Conservation (phyloP, 163 green algal genomes). For the Prototheca cutis region DNA sequence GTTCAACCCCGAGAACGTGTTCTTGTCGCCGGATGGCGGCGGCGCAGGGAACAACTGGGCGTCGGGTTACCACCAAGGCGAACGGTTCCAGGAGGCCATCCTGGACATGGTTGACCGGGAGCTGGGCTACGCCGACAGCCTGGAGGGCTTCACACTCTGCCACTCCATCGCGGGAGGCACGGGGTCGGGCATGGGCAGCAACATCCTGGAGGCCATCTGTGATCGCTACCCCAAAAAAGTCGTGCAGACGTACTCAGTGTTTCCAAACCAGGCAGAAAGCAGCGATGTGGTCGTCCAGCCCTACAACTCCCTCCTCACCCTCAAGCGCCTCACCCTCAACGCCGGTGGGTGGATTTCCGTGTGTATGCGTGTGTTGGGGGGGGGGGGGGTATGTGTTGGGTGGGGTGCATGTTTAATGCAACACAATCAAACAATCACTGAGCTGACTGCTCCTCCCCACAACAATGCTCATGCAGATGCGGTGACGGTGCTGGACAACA, state of each 20-base stretch:
- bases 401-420: too few relatives aligned
- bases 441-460: too few relatives aligned
- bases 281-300: slow-evolving; percentile 97
- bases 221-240: slow-evolving; percentile 94
- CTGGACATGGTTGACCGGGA: slow-evolving; percentile 99
- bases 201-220: slow-evolving; percentile 90
- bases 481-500: slow-evolving; percentile 95
- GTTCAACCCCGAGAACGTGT: slow-evolving; percentile 99
- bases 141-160: slow-evolving; percentile 95
- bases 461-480: too few relatives aligned
- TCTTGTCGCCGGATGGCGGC: slow-evolving; percentile 85
- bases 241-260: slow-evolving; percentile 95
- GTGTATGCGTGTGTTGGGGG: too few relatives aligned
- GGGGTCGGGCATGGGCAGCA: slow-evolving; percentile 91
- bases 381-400: too few relatives aligned
- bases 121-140: slow-evolving; percentile 89
- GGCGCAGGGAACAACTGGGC: slow-evolving; percentile 99
- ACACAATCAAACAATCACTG: too few relatives aligned
- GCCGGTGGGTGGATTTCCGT: slow-evolving; percentile 55
- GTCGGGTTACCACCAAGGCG: slow-evolving; percentile 84
- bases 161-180: slow-evolving; percentile 97
- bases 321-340: slow-evolving; percentile 91
- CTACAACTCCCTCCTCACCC: slow-evolving; percentile 96
- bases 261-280: slow-evolving; percentile 94
- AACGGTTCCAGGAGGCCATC: slow-evolving; percentile 82